These are phyloP conservation scores for Brassica carinata DNA, from an alignment of 345 rosid species.

Conservation along the genomic window DNA sequence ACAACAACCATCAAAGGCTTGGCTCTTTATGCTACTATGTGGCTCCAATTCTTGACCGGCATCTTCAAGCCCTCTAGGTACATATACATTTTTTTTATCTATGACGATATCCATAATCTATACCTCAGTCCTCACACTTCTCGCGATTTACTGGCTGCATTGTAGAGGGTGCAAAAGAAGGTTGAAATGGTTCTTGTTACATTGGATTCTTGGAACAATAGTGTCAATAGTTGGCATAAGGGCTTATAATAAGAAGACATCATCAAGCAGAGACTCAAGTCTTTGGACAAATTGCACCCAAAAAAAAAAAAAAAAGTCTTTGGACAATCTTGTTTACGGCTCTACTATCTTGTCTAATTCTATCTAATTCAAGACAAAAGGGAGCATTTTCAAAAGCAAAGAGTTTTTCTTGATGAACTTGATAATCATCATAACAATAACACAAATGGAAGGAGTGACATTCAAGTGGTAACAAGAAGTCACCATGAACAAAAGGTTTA, in stretches of 20 bases:
- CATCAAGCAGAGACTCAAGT: constrained; percentile 44
- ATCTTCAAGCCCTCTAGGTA: constrained; percentile 70
- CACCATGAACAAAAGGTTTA: constrained; percentile 40
- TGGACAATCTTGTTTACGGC: constrained; percentile 81
- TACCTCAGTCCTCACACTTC: constrained; percentile 8
- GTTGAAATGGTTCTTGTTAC: constrained; percentile 67
- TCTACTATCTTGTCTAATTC: constrained; percentile 61
- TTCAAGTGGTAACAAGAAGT: constrained; percentile 32
- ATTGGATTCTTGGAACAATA: constrained; percentile 81
- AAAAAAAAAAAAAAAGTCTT: constrained; percentile 20
- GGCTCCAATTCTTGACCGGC: constrained; percentile 75
- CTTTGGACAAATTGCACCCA: constrained; percentile 48
- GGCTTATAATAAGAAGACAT: constrained; percentile 64
- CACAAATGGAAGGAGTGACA: constrained; percentile 23
- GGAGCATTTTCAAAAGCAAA: constrained; percentile 69
- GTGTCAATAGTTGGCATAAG: constrained; percentile 60
- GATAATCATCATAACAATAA: constrained; percentile 26
- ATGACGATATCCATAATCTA: background rate
- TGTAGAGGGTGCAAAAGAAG: constrained; percentile 75
- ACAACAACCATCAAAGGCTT: constrained; percentile 81
- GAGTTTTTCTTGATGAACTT: constrained; percentile 31
- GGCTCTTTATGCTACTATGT: constrained; percentile 64
- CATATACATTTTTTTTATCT: background rate
- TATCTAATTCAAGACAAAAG: constrained; percentile 88
- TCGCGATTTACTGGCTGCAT: background rate